phyloP scores from a whole-genome alignment of 2,329 filamentous ascomycete genomes.

The Claviceps quebecensis region DNA sequence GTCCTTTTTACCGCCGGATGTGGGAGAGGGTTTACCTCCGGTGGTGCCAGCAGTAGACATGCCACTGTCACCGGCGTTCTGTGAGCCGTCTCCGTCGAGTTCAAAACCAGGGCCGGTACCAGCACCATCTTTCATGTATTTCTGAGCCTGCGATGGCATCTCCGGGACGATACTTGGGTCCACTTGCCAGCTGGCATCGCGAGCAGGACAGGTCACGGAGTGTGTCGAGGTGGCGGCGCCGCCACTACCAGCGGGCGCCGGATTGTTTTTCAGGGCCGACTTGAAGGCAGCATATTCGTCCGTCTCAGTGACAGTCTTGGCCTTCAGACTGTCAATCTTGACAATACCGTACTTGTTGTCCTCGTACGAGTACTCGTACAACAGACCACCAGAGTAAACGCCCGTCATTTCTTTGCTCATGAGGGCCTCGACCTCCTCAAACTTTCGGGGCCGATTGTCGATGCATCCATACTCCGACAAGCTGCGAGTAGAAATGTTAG shows the following conservation, averaged over 20 bases:
- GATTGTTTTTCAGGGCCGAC: slow-evolving; percentile 31
- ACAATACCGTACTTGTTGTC: slow-evolving; percentile 71
- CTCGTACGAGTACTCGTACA: slow-evolving; percentile 88
- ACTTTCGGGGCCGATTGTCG: slow-evolving; percentile 60
- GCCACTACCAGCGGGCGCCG: slow-evolving; percentile 35
- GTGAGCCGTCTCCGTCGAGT: slow-evolving; percentile 37
- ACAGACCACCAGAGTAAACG: slow-evolving; percentile 89
- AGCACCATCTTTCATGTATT: slow-evolving; percentile 40
- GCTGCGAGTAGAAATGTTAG: slow-evolving; percentile 17
- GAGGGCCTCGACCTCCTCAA: slow-evolving; percentile 63
- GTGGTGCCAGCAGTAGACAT: slow-evolving; percentile 30
- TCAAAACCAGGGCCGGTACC: slow-evolving; percentile 38
- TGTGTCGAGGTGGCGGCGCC: slow-evolving; percentile 35
- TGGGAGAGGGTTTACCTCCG: slow-evolving; percentile 18
- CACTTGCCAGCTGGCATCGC: slow-evolving; percentile 36
- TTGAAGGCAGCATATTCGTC: slow-evolving; percentile 47
- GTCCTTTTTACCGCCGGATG: slow-evolving; percentile 8
- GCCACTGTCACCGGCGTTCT: slow-evolving; percentile 33
- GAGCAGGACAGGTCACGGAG: slow-evolving; percentile 33
- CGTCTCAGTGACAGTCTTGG: slow-evolving; percentile 37
- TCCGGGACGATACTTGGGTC: slow-evolving; percentile 34
- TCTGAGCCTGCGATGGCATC: slow-evolving; percentile 35
- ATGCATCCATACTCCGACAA: slow-evolving; percentile 90
- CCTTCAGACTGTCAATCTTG: slow-evolving; percentile 44
- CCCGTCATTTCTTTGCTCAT: slow-evolving; percentile 72